These are phyloP conservation scores for Penicillium psychrosexuale DNA, from an alignment of 2,329 filamentous ascomycete genomes.

Conservation along the genomic window DNA sequence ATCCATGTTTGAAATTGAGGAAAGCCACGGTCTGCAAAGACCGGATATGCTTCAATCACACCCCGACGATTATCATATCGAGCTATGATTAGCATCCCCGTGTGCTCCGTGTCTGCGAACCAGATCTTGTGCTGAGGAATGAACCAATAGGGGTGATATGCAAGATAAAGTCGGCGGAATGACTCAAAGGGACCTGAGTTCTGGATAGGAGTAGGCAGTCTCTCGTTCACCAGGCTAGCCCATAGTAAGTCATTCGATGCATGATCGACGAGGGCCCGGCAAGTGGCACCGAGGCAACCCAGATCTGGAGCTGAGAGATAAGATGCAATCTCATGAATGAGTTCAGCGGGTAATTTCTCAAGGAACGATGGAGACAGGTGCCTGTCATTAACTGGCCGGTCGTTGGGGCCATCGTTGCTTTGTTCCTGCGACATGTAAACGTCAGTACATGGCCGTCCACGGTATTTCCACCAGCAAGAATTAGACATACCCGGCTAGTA, in stretches of 20 bases:
- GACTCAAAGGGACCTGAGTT: conserved; percentile 58
- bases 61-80: conserved; percentile 70
- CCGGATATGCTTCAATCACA: conserved; percentile 75
- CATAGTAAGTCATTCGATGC: conserved; percentile 68
- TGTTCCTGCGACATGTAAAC: not conserved
- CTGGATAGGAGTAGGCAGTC: conserved; percentile 59
- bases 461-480: too few relatives aligned
- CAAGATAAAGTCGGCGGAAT: conserved; percentile 69
- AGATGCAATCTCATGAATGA: conserved; percentile 68
- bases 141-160: conserved; percentile 82
- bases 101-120: conserved; percentile 73
- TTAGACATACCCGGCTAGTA: not conserved
- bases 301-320: conserved; percentile 66
- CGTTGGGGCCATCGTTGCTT: not conserved
- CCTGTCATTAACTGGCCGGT: conserved; percentile 8
- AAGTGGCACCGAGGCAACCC: conserved; percentile 57
- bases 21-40: conserved; percentile 62
- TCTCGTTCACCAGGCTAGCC: conserved; percentile 65
- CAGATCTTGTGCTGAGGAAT: conserved; percentile 75
- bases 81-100: conserved; percentile 71
- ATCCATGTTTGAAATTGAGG: conserved; percentile 62
- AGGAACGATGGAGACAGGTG: conserved; percentile 17
- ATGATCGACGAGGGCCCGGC: conserved; percentile 58
- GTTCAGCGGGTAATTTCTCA: conserved; percentile 64
- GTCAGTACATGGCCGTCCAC: not conserved